Base-by-base conservation (phyloP, 345 rosid genomes). In the Microthlaspi erraticum region DNA sequence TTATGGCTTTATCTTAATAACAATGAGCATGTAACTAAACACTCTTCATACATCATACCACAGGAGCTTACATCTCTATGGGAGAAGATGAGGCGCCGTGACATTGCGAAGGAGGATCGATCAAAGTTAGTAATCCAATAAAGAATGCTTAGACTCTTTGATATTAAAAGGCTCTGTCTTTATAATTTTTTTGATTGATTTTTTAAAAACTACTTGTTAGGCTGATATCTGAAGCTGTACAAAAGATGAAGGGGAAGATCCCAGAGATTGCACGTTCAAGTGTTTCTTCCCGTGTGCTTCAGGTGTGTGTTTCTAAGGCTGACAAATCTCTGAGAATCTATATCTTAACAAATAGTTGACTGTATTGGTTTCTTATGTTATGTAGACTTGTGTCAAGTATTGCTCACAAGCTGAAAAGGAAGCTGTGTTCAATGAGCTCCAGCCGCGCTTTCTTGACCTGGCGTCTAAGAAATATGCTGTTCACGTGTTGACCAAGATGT, bases 51-150 rank as follows among this genome's bases (percentile, higher is more conserved):
- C 45, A 29, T 46, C 23, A 36, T 34, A 31, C 48, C 72, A n/a
- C n/a, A 95, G 99, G 99, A 95, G 86, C 98, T 92, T 79, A 92
- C 85, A 7, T 55, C 79, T 67, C 81, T 92, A 1, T 95, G 97
- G 96, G 99, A 92, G 76, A 90, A 89, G 86, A 90, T 95, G 91
- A 88, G 98, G 66, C 92, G 82, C 38, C 97, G 88, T 14, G 81
- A 92, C 59, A 85, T 92, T 80, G 88, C 82, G 56, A 87, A 95
- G 77, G 94, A 90, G 65, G 87, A 90, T 23, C 84, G 97, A 82
- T 85, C 89, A 38, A 86, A 85, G 98, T 95, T 82, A 23, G 85
- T 60, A n/a, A 39, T 73, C 26, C 46, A 60, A 17, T 63, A 38
- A 23, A 60, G 7, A 60, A 41, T 66, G 20, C 17, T 54, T 73